Percentiles rank a stretch among this genome's conserved stretches.
phyloP scores from a whole-genome alignment of 805 yeast genomes.

The Limtongozyma cylindracea region DNA sequence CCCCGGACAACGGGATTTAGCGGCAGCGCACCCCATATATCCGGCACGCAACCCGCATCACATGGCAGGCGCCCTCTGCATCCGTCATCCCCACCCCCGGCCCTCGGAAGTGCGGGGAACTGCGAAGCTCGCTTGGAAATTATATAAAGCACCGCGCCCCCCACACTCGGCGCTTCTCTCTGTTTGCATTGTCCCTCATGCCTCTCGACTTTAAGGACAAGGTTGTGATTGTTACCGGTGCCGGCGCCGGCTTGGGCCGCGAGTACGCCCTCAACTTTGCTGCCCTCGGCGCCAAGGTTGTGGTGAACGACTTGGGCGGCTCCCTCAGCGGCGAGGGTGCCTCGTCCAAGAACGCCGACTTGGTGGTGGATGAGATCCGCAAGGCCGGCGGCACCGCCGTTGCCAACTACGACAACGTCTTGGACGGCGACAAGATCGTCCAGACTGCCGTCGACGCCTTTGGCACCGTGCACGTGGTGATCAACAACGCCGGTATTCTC shows the following conservation, averaged over 20 bases:
- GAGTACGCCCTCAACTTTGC: slow-evolving; percentile 76
- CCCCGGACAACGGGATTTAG: too few relatives aligned
- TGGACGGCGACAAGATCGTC: slow-evolving; percentile 63
- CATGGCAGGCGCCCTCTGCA: too few relatives aligned
- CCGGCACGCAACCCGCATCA: too few relatives aligned
- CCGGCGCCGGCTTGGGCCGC: slow-evolving; percentile 93
- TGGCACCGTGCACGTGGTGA: slow-evolving; percentile 71
- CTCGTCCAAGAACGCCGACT: slow-evolving; percentile 56
- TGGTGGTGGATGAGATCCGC: slow-evolving; percentile 67
- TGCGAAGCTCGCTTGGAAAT: too few relatives aligned
- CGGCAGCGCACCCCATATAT: too few relatives aligned
- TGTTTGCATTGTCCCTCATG: slow-evolving; percentile 1
- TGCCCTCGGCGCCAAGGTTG: slow-evolving; percentile 79
- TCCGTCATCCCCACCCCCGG: too few relatives aligned
- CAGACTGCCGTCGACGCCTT: slow-evolving; percentile 67
- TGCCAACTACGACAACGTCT: slow-evolving; percentile 82
- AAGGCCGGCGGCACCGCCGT: slow-evolving; percentile 66
- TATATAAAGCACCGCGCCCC: not conserved
- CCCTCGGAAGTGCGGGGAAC: too few relatives aligned
- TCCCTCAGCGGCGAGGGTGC: slow-evolving; percentile 51
- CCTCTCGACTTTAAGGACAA: slow-evolving; percentile 34
- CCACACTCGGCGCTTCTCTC: not conserved
- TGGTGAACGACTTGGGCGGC: slow-evolving; percentile 87
- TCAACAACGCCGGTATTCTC: slow-evolving; percentile 89
- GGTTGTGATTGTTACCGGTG: slow-evolving; percentile 88